These are phyloP conservation scores for Lactifluus volemus DNA, from an alignment of 768 basidiomycete species.

Conservation along the genomic window DNA sequence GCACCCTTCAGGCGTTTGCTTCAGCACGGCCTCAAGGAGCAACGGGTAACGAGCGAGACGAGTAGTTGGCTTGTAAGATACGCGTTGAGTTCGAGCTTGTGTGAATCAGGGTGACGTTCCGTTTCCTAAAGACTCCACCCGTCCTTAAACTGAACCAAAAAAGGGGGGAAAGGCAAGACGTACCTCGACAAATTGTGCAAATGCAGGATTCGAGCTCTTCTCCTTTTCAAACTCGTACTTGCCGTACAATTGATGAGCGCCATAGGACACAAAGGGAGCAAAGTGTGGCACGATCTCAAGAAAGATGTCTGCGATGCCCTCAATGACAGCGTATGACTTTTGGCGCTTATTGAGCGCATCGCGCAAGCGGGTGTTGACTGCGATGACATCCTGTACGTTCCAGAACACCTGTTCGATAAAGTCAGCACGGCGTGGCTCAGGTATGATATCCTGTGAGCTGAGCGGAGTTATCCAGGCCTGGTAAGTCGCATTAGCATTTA, in stretches of 20 bases:
- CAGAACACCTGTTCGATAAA: slow-evolving; percentile 96
- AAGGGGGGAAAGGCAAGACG: slow-evolving; percentile 22
- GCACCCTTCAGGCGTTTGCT: slow-evolving; percentile 86
- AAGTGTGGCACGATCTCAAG: slow-evolving; percentile 83
- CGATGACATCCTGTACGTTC: slow-evolving; percentile 92
- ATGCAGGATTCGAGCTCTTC: slow-evolving; percentile 85
- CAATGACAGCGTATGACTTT: slow-evolving; percentile 90
- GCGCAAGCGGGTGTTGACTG: slow-evolving; percentile 83
- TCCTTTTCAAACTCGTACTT: slow-evolving; percentile 99
- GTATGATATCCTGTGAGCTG: slow-evolving; percentile 67
- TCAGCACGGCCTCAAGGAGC: slow-evolving; percentile 82
- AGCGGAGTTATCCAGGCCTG: slow-evolving; percentile 84
- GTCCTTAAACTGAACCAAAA: neutral
- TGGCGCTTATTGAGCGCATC: slow-evolving; percentile 93
- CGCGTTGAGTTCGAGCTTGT: slow-evolving; percentile 94
- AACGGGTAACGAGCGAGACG: slow-evolving; percentile 95
- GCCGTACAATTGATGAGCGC: slow-evolving; percentile 93
- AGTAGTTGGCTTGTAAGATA: slow-evolving; percentile 98
- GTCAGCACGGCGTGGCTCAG: slow-evolving; percentile 63
- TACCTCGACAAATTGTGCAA: slow-evolving; percentile 94
- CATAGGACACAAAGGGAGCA: slow-evolving; percentile 89
- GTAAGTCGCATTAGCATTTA: neutral
- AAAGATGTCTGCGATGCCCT: slow-evolving; percentile 85
- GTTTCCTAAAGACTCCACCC: slow-evolving; percentile 46
- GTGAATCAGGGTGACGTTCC: slow-evolving; percentile 88